phyloP scores from a whole-genome alignment of 2,329 filamentous ascomycete genomes.

The Aureobasidium zeae region DNA sequence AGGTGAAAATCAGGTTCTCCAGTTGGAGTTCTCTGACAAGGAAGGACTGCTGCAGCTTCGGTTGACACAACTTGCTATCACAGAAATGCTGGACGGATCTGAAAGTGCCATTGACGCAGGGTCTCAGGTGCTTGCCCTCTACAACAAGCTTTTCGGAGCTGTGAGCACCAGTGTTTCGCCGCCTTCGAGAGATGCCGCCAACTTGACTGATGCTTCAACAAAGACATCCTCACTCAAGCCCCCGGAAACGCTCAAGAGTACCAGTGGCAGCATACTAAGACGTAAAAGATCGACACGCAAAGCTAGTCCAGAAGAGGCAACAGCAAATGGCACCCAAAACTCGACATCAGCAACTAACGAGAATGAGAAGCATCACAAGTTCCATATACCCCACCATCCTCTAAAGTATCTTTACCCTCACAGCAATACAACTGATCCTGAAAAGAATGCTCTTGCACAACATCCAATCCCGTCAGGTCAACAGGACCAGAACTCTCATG shows the following conservation, averaged over 20 bases:
- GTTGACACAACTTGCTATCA: constrained; percentile 80
- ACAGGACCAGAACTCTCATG: constrained; percentile 27
- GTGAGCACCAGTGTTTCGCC: constrained; percentile 37
- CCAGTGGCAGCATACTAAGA: constrained; percentile 74
- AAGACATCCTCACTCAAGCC: constrained; percentile 22
- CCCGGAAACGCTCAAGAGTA: constrained; percentile 35
- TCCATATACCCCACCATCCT: constrained; percentile 32
- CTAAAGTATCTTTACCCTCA: constrained; percentile 23
- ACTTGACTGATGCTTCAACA: constrained; percentile 19
- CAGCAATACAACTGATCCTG: constrained; percentile 14
- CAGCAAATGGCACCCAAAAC: constrained; percentile 16
- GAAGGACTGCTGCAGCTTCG: constrained; percentile 86
- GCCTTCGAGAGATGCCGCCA: constrained; percentile 36
- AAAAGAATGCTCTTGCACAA: neutral
- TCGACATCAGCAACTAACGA: constrained; percentile 63
- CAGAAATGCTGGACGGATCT: constrained; percentile 75
- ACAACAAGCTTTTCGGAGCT: constrained; percentile 68
- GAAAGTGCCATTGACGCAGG: constrained; percentile 81
- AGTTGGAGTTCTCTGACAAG: constrained; percentile 76
- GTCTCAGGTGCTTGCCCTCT: constrained; percentile 74
- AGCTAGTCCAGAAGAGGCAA: constrained; percentile 34
- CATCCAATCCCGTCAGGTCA: constrained; percentile 1
- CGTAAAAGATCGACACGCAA: constrained; percentile 41
- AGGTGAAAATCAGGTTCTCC: constrained; percentile 49
- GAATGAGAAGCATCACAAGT: constrained; percentile 30